Evolutionary conservation across 176 grass and related monocot species (phyloP), one percentile per base, ranked within the genome.

Genomic region (Cenchrus purpureus): DNA sequence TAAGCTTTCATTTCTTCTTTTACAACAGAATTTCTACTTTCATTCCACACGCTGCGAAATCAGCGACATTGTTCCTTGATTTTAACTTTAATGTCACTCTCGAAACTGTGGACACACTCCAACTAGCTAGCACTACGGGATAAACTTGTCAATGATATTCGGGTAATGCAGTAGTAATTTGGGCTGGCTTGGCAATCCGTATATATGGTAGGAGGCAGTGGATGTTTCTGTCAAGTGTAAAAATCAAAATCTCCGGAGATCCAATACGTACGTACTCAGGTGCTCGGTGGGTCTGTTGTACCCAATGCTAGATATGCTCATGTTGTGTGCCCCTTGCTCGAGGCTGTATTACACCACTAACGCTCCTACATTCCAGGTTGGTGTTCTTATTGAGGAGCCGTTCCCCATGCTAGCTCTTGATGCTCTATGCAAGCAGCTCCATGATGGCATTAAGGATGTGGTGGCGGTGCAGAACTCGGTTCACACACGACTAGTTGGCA

Each of bases 371-470:
- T 81, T 90, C 57, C 89, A 98, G 96, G 97, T 98, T 22, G 97
- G 93, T 83, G 97, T 95, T 85, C 91, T 98, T 28, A 98, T 98
- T 17, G 97, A 98, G 86, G 97, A 98, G 82, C 93, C 97, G 17
- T 94, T 98, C 77, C 90, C 93, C 42, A 94, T 94, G 93, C 90
- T 98, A 8, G 84, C 93, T 17, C 86, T 98, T 7, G 93, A 92
- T 48, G 93, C 88, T 6, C 76, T 92, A 46, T 94, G 93, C 68
- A 82, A 91, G 75, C 89, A 94, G 65, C 82, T 98, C 74, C 91
- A 88, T 0, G 90, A 95, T 52, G 84, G 87, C 78, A 86, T 92
- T 45, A 65, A 68, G 46, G 97, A 98, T 76, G 78, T 87, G 45
- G 73, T 91, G 84, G 89, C 86, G 1, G 49, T 95, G 74, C 89